Evolutionary conservation across 768 basidiomycete species (phyloP).

Genomic region (Lactarius psammicola): DNA sequence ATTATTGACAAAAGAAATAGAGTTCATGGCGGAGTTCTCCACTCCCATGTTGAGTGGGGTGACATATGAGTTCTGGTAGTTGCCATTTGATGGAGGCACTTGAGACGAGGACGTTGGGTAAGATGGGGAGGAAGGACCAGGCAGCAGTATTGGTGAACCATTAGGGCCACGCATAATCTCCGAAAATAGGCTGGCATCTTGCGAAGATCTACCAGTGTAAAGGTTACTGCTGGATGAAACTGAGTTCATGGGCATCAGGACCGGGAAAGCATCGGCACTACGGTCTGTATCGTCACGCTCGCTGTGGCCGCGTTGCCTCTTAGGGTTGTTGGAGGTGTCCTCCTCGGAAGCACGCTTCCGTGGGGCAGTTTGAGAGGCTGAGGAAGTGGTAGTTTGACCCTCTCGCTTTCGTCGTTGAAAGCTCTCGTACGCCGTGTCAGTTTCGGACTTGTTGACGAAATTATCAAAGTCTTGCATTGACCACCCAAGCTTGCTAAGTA

Average conservation of each 20-base stretch:
- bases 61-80: constrained; percentile 48
- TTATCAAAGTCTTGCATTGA: constrained; percentile 72
- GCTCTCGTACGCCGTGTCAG: constrained; percentile 91
- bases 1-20: constrained; percentile 46
- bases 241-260: constrained; percentile 55
- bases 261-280: constrained; percentile 48
- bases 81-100: constrained; percentile 23
- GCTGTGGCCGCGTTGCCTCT: constrained; percentile 48
- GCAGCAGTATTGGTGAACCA: constrained; percentile 61
- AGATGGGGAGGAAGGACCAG: constrained; percentile 37
- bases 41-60: constrained; percentile 56
- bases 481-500: constrained; percentile 78
- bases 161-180: constrained; percentile 35
- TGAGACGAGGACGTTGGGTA: constrained; percentile 31
- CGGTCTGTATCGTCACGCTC: constrained; percentile 44
- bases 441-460: constrained; percentile 82
- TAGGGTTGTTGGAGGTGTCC: constrained; percentile 43
- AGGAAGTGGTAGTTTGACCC: constrained; percentile 28
- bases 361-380: constrained; percentile 33
- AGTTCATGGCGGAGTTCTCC: constrained; percentile 48
- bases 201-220: constrained; percentile 45
- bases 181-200: constrained; percentile 52
- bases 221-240: constrained; percentile 40
- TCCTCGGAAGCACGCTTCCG: constrained; percentile 59
- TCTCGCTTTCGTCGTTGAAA: constrained; percentile 70